Conservation (phyloP, 2,329 filamentous ascomycete genomes). For the Zymoseptoria tritici region DNA sequence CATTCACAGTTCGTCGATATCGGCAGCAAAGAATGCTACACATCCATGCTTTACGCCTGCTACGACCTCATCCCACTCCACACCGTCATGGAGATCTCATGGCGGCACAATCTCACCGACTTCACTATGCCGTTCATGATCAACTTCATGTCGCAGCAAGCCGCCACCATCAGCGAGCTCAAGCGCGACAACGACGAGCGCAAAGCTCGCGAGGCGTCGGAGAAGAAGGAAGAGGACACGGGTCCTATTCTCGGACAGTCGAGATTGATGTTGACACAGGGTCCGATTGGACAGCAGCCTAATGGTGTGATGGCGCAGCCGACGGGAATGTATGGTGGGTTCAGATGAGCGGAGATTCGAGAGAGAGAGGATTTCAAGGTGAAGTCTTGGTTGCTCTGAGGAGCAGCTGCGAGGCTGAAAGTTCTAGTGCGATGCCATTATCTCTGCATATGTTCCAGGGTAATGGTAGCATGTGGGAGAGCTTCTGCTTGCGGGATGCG, state of each 20-base stretch:
- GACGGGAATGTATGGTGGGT: slow-evolving; percentile 43
- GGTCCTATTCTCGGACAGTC: slow-evolving; percentile 85
- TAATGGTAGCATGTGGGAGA: neutral
- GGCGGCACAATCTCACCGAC: slow-evolving; percentile 88
- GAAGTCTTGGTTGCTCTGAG: neutral
- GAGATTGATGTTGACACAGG: slow-evolving; percentile 92
- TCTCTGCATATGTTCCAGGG: neutral
- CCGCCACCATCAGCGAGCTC: slow-evolving; percentile 70
- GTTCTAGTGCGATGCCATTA: neutral
- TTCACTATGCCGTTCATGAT: slow-evolving; percentile 99
- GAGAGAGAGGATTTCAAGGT: neutral
- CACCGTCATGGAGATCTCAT: slow-evolving; percentile 89
- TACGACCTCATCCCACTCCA: slow-evolving; percentile 94
- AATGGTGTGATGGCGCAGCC: slow-evolving; percentile 87
- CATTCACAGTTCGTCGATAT: slow-evolving; percentile 84
- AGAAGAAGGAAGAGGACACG: slow-evolving; percentile 78
- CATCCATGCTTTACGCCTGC: slow-evolving; percentile 98
- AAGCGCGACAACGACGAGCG: slow-evolving; percentile 96
- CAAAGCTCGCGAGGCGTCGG: slow-evolving; percentile 62
- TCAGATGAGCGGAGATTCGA: slow-evolving; percentile 13
- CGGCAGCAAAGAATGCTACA: slow-evolving; percentile 96
- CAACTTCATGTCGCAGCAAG: slow-evolving; percentile 90
- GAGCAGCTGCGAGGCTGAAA: neutral
- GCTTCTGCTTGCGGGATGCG: neutral
- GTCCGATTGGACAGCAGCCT: slow-evolving; percentile 57